Evolutionary conservation across 208 protist genomes (phyloP).

Genomic region (Perkinsela sp.): DNA sequence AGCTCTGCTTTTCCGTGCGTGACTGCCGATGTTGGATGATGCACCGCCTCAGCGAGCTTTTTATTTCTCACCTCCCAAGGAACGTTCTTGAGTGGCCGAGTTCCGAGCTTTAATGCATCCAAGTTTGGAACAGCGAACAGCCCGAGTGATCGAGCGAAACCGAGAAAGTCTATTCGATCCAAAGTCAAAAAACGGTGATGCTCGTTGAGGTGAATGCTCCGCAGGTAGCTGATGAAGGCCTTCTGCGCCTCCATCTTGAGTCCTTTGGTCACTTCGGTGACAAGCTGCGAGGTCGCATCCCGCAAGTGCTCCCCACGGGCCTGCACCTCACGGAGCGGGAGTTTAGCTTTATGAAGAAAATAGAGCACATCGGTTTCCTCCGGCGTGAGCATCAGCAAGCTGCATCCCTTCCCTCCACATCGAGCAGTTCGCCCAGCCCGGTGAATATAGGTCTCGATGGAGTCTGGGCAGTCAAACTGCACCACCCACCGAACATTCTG

Average conservation of each 20-base stretch:
- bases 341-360: slow-evolving; percentile 40
- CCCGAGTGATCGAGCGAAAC: slow-evolving; percentile 70
- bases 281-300: slow-evolving; percentile 52
- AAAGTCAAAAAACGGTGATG: slow-evolving; percentile 88
- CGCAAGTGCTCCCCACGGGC: slow-evolving; percentile 35
- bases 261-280: slow-evolving; percentile 61
- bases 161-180: slow-evolving; percentile 37
- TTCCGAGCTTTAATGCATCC: slow-evolving; percentile 38
- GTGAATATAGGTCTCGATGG: slow-evolving; percentile 92
- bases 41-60: not conserved
- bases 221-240: slow-evolving; percentile 84
- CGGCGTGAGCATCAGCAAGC: slow-evolving; percentile 85
- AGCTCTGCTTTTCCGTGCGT: not conserved
- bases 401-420: slow-evolving; percentile 63
- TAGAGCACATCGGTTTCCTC: slow-evolving; percentile 73
- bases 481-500: slow-evolving; percentile 90
- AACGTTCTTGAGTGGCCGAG: slow-evolving; percentile 50
- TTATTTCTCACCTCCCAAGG: slow-evolving; percentile 25
- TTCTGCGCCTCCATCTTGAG: slow-evolving; percentile 91
- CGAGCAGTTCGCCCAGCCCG: slow-evolving; percentile 83
- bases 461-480: slow-evolving; percentile 90
- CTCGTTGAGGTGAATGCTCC: slow-evolving; percentile 67
- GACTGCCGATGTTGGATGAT: not conserved
- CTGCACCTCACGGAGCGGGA: slow-evolving; percentile 42
- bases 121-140: slow-evolving; percentile 69